Percentiles rank a stretch among this genome's conserved stretches.
phyloP scores from a whole-genome alignment of 2,329 filamentous ascomycete genomes.

The Stemphylium lycopersici region DNA sequence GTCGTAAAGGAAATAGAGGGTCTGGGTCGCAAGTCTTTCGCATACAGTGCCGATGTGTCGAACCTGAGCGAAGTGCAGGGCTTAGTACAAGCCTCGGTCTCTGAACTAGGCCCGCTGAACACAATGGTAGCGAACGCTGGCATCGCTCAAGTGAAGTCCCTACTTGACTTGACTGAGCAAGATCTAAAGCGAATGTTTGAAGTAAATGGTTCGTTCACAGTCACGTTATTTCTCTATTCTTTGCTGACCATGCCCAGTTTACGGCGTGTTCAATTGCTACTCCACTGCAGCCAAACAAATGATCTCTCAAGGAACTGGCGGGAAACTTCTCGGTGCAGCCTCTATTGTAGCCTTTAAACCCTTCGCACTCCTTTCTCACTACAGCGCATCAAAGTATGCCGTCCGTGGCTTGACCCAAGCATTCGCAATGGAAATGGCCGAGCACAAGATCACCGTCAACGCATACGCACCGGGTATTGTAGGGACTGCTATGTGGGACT shows the following conservation, averaged over 20 bases:
- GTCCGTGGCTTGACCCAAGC: conserved; percentile 70
- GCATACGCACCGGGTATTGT: conserved; percentile 72
- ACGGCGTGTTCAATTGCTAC: conserved; percentile 70
- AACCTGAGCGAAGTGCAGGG: conserved; percentile 59
- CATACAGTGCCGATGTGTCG: conserved; percentile 67
- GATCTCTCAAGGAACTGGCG: conserved; percentile 61
- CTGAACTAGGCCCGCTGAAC: conserved; percentile 60
- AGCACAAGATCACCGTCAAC: conserved; percentile 69
- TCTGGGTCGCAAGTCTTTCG: conserved; percentile 60
- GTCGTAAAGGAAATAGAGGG: conserved; percentile 60
- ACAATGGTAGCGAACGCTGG: conserved; percentile 67
- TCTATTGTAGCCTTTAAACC: conserved; percentile 66
- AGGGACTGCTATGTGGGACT: conserved; percentile 71
- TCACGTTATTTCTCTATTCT: not conserved
- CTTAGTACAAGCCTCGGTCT: conserved; percentile 60
- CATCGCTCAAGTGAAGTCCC: conserved; percentile 62
- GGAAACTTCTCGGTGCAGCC: conserved; percentile 59
- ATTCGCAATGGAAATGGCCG: conserved; percentile 70
- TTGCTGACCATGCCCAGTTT: conserved; percentile 48
- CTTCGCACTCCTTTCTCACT: conserved; percentile 65
- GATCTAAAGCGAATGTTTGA: conserved; percentile 66
- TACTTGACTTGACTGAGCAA: conserved; percentile 63
- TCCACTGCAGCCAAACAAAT: conserved; percentile 67
- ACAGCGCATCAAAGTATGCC: conserved; percentile 70
- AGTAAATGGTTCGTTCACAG: conserved; percentile 57